Evolutionary conservation across 176 grass and related monocot species (phyloP), one percentile per base, ranked within the genome.

Genomic region (Miscanthus lutarioriparius): DNA sequence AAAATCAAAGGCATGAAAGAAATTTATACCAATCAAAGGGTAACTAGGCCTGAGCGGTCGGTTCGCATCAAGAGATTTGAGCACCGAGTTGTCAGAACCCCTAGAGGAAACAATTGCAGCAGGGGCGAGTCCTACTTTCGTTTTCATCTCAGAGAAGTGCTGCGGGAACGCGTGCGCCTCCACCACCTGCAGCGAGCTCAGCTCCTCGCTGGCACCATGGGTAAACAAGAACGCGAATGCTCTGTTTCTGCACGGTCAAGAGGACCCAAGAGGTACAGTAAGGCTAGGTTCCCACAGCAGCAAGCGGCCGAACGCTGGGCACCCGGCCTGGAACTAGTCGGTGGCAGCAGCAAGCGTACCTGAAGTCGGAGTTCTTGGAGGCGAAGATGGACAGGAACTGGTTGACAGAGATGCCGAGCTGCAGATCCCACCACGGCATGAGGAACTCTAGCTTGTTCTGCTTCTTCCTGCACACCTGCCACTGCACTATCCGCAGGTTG

Each of bases 401-500:
- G 88, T 91, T 96, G 40, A 99, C 91, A 6, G 93, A 94, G 65
- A 99, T 81, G 74, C 96, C 93, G 19, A 99, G 80, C 82, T 99
- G 96, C 23, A 99, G 90, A 87, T 99, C 96, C 96, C 96, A 99
- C 96, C 96, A 99, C 2, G 96, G 96, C 43, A 91, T 68, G 79
- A 96, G 91, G 64, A 99, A 99, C 39, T 96, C 93, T 10, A 96
- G 82, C 84, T 96, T 94, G 74, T 82, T 90, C 38, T 88, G 89
- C 81, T 92, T 99, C 91, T 86, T 96, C 80, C 69, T 91, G 59
- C 87, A 81, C 72, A 94, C 93, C 81, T 96, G 91, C 79, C 86
- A 88, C 78, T 99, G 91, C 71, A 96, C 47, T 74, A 99, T 85
- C 87, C 93, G 79, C 84, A 99, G 82, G 79, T 99, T 99, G 83